Conservation (phyloP, 768 basidiomycete species). For the Pleurotus sapidus region DNA sequence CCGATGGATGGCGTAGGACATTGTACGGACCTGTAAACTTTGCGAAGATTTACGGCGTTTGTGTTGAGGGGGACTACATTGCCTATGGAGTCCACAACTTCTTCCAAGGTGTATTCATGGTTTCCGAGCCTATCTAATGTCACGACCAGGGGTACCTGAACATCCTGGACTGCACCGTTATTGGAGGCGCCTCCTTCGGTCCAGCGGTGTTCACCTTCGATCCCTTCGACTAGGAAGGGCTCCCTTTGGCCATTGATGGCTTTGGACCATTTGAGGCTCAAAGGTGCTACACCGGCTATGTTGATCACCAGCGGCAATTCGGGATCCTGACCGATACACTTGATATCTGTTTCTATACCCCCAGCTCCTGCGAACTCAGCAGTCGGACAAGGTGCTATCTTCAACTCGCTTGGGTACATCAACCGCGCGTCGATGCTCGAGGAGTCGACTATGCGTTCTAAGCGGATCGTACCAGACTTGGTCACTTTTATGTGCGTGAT, state of each 20-base stretch:
- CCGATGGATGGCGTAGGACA: conserved; percentile 67
- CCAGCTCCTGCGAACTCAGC: conserved; percentile 60
- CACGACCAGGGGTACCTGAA: conserved; percentile 68
- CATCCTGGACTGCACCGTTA: conserved; percentile 42
- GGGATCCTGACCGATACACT: conserved; percentile 68
- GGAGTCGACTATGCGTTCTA: conserved; percentile 70
- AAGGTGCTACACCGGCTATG: conserved; percentile 71
- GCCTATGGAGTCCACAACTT: conserved; percentile 79
- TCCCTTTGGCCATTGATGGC: conserved; percentile 66
- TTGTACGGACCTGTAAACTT: conserved; percentile 58
- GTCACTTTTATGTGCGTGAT: conserved; percentile 69
- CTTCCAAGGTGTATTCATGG: conserved; percentile 74
- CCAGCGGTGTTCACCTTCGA: conserved; percentile 52
- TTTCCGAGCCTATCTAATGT: conserved; percentile 61
- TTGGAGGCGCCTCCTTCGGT: conserved; percentile 12
- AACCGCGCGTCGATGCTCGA: conserved; percentile 74
- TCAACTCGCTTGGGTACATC: conserved; percentile 57
- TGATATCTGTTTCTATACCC: conserved; percentile 38
- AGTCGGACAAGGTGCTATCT: conserved; percentile 79
- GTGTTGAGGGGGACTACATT: conserved; percentile 51
- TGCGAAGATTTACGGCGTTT: conserved; percentile 35
- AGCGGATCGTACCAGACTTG: conserved; percentile 70
- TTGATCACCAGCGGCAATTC: conserved; percentile 57
- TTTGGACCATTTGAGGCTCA: conserved; percentile 76
- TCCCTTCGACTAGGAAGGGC: conserved; percentile 79